Base-by-base conservation (phyloP, 345 rosid genomes). In the Lepidium africanum region DNA sequence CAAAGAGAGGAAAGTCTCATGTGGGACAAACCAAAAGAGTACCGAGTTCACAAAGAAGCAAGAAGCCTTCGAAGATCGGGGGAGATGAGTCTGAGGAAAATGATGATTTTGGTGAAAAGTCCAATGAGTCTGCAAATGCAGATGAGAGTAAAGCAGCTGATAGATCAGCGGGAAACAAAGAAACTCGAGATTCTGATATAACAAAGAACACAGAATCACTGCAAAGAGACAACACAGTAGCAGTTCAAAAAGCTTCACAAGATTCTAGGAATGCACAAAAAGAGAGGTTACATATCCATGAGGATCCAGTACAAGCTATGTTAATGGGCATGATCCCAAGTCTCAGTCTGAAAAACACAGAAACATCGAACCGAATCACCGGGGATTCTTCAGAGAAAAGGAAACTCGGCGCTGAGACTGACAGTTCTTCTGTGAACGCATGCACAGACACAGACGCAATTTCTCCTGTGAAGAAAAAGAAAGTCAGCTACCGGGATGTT, bases 261-360 rank as follows among this genome's bases (percentile, higher is more conserved):
- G 76, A 67, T 38, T 47, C 27, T 10, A 48, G 67, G 38, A 46
- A 51, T 16, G 48, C 21, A 9, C 27, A 74, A 42, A 40, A 62
- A 0, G 61, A 59, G 62, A 58, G 65, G 76, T 49, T 57, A 23
- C 84, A 78, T 49, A 74, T 79, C 38, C 76, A 63, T 85, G 83
- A 77, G 47, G 95, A 89, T 81, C 96, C 97, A 6, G 85, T 91
- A 72, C 82, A 86, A 60, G 89, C 95, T 32, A 91, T 94, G 92
- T 74, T 91, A 71, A 63, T 85, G 65, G 73, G 81, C 81, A 87
- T 94, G 97, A 76, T 94, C 76, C 99, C 99, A 6, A 80, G 87
- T 75, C 92, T 91, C 11, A 81, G 88, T 59, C 37, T 47, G 57
- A 84, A 81, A 75, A 81, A 77, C 12, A 56, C 37, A 7, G 84